Evolutionary conservation across 495 filamentous ascomycete genomes (phyloP), one percentile per base, ranked within the genome.

Genomic region (Tuber umbilicatum): DNA sequence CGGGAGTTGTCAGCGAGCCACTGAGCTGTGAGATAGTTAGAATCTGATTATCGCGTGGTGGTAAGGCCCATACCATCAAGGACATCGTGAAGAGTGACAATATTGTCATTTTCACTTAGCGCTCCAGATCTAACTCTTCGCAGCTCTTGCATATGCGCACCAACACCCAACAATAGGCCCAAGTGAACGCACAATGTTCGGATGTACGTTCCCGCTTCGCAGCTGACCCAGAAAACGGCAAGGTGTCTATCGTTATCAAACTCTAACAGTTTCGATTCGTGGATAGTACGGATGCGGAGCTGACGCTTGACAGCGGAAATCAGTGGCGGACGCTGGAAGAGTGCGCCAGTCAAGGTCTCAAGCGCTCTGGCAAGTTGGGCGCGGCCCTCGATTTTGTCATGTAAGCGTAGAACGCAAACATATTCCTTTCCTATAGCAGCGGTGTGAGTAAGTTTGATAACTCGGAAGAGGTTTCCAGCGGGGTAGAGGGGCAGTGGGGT

Each of bases 181-280:
- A 99, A 85, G 85, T 99, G 95, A 50, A 98, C 95, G 85, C 95
- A 99, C 35, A 99, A 89, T 19, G 96, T 98, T 85, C 95, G 91
- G 83, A 99, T 97, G 82, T 99, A 99, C 43, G 95, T 98, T 81
- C 95, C 95, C 75, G 95, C 95, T 85, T 99, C 95, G 84, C 95
- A 99, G 84, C 92, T 94, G 74, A 98, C 96, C 95, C 95, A 97
- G 89, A 99, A 99, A 43, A 98, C 94, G 84, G 91, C 96, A n/a
- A 99, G 88, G 82, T 97, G 93, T 75, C 95, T 89, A 73, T 98
- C 94, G 83, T 98, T 97, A 85, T 98, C 95, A 82, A 97, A 99
- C 85, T 99, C 94, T 80, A 94, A 91, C 45, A 97, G 86, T 85
- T 94, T 94, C 87, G 91, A 94, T 85, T 97, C 92, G 84, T 97